Evolutionary conservation across 2,329 filamentous ascomycete genomes (phyloP), one percentile per base, ranked within the genome.

Genomic region (Venturiaceae sp.): DNA sequence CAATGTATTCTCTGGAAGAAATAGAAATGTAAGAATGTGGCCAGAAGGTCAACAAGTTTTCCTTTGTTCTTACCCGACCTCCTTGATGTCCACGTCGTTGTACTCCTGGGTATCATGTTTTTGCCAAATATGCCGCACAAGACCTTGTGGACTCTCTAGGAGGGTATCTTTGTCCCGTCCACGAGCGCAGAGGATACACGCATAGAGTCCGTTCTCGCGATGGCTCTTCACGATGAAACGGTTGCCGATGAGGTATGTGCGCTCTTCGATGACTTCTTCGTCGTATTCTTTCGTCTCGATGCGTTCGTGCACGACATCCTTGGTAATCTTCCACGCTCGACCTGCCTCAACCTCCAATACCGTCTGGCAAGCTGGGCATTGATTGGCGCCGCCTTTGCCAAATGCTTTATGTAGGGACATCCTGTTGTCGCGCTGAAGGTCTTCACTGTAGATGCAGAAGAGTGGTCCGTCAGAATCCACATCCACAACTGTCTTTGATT

Each of bases 301-400:
- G 6, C 65, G 61, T 47, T 1, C 68, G 67, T 11, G 64, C 67
- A 26, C 68, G 64, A 59, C 46, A 19, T 60, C 59, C 55, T 72
- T 72, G 19, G 67, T 67, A 14, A 72, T 72, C 61, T 68, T 65
- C 70, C 70, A 72, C 61, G 70, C 70, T 56, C 72, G 70, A n/a
- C 69, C 66, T 5, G 65, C 59, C 1, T 67, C 65, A 3, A 67
- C 68, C 50, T 64, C 64, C 39, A 72, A 60, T 1, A 57, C 62
- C 0, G 66, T 36, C 3, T 65, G 64, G 59, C 70, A 72, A 3
- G 59, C 64, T 1, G 68, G 68, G 54, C 69, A 72, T 36, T 63
- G 58, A 9, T 68, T 67, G 26, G 63, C 59, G 4, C 68, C 68
- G 21, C 69, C 68, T 0, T 67, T 68, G 2, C 66, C 67, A 54